Conservation (phyloP, 2,329 filamentous ascomycete genomes). For the Penicillium psychrosexuale region DNA sequence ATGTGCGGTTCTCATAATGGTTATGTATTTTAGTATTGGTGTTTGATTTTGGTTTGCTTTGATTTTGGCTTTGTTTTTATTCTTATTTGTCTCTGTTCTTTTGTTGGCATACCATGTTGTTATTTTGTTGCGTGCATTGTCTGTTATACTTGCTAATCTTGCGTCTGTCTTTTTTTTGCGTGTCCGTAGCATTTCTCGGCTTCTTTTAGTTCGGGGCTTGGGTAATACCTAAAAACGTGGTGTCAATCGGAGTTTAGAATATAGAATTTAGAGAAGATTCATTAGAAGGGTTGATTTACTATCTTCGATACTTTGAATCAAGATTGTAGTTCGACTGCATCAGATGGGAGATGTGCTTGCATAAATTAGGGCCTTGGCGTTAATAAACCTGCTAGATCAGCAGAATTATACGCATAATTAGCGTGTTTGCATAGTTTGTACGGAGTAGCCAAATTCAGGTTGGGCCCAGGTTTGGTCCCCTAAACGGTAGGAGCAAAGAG, state of each 20-base stretch:
- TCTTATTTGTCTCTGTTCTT: neutral
- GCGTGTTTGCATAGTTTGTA: too few species aligned
- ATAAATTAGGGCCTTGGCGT: too few species aligned
- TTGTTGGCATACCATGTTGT: neutral
- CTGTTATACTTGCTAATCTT: neutral
- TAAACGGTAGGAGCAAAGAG: too few species aligned
- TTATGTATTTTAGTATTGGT: neutral
- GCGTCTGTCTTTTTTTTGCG: neutral
- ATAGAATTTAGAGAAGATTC: slow-evolving; percentile 1
- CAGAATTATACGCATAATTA: too few species aligned
- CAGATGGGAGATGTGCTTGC: too few species aligned
- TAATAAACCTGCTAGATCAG: too few species aligned
- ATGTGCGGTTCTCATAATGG: slow-evolving; percentile 11
- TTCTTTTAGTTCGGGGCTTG: neutral
- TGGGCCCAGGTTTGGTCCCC: too few species aligned
- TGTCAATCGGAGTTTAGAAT: neutral
- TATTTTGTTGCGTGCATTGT: neutral
- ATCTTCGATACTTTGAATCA: too few species aligned
- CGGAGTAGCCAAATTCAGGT: too few species aligned
- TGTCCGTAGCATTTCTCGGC: too few species aligned
- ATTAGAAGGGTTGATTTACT: neutral
- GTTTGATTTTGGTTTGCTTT: neutral
- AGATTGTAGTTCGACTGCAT: too few species aligned
- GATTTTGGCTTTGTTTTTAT: neutral
- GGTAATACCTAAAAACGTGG: neutral